phyloP scores from a whole-genome alignment of 768 basidiomycete species.

The Sarcodon aspratus region DNA sequence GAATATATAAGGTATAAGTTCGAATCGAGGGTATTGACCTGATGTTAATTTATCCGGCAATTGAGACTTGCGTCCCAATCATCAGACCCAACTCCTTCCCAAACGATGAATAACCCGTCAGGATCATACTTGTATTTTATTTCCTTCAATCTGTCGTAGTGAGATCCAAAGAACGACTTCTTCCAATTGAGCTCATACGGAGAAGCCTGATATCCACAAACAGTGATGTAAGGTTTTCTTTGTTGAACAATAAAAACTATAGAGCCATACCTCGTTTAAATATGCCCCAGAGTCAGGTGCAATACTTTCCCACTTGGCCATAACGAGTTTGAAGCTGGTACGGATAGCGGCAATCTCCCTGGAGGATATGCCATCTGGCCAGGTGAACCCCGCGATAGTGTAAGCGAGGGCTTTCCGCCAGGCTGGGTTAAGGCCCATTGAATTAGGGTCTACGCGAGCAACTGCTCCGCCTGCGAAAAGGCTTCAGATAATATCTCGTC shows the following conservation, averaged over 20 bases:
- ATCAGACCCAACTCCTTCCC: conserved; percentile 36
- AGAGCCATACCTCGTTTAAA: conserved; percentile 32
- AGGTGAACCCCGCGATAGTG: conserved; percentile 8
- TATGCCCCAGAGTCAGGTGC: conserved; percentile 27
- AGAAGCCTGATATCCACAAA: conserved; percentile 18
- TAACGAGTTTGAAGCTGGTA: conserved; percentile 9
- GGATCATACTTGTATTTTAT: conserved; percentile 39
- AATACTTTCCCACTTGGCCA: conserved; percentile 19
- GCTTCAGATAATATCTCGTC: conserved; percentile 13
- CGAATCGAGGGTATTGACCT: too few relatives aligned
- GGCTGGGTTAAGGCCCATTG: conserved; percentile 33
- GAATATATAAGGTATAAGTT: too few relatives aligned
- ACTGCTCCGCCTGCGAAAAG: conserved; percentile 35
- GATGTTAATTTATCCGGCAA: conserved; percentile 6
- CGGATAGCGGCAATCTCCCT: conserved; percentile 8
- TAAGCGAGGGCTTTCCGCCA: conserved; percentile 33
- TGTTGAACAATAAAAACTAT: not conserved
- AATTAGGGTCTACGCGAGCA: conserved; percentile 21
- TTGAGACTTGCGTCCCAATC: conserved; percentile 28
- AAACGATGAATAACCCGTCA: conserved; percentile 31
- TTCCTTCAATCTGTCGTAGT: conserved; percentile 25
- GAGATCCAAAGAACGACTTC: conserved; percentile 34
- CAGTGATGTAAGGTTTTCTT: not conserved
- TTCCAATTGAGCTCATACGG: conserved; percentile 28
- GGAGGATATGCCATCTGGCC: conserved; percentile 12